A percentile compares a stretch with the other conserved stretches of the same genome.
These are phyloP conservation scores for Monosporascus sp. DNA, from an alignment of 2,329 filamentous ascomycete genomes.

Conservation along the genomic window DNA sequence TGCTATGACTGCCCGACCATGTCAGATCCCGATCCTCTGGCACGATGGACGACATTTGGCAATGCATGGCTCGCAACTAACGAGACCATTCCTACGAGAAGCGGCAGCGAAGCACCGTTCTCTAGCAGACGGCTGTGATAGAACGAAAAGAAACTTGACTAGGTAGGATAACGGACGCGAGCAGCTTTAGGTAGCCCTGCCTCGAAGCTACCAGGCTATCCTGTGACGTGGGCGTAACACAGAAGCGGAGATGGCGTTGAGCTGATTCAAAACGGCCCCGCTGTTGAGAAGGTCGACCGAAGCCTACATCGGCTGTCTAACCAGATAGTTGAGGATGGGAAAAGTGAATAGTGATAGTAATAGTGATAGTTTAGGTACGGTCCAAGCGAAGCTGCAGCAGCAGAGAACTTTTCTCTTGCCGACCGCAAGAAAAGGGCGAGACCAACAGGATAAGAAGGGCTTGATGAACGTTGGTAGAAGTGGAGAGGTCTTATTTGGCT, in stretches of 20 bases:
- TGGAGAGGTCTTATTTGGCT: slow-evolving; percentile 25
- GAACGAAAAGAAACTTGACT: slow-evolving; percentile 8
- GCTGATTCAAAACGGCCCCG: neutral
- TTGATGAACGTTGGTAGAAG: slow-evolving; percentile 25
- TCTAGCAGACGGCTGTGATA: slow-evolving; percentile 1
- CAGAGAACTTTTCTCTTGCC: slow-evolving; percentile 10
- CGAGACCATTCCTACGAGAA: slow-evolving; percentile 28
- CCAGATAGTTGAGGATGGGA: neutral
- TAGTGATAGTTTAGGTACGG: neutral
- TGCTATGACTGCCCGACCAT: slow-evolving; percentile 42
- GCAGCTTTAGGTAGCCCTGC: neutral
- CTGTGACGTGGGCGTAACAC: neutral
- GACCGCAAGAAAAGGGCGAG: slow-evolving; percentile 13
- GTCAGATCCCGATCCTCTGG: slow-evolving; percentile 36
- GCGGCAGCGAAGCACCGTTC: slow-evolving; percentile 8
- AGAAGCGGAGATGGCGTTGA: neutral
- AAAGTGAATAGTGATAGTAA: neutral
- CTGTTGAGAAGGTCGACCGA: neutral
- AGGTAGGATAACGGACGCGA: neutral
- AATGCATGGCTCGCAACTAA: slow-evolving; percentile 43
- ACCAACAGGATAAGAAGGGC: slow-evolving; percentile 24
- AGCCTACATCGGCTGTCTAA: neutral
- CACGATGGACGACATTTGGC: slow-evolving; percentile 32
- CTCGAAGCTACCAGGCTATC: neutral
- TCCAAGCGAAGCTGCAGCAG: neutral